Base-by-base conservation (phyloP, 768 basidiomycete genomes). In the Scleroderma bovista region DNA sequence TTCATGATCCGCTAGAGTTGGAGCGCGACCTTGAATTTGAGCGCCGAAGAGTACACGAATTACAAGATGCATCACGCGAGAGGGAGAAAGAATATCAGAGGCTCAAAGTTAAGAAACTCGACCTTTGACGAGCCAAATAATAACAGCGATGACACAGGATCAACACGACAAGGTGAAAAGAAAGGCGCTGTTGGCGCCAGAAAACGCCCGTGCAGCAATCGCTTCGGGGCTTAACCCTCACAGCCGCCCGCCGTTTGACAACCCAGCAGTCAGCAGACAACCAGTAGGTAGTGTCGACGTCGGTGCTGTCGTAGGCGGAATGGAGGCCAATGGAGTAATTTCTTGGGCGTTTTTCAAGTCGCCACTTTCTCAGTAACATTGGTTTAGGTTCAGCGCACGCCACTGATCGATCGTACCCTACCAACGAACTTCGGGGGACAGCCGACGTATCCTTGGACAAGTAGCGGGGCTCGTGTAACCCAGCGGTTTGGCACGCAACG, bases 71-170 rank as follows among this genome's bases (percentile, higher is more conserved):
- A 2, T 74, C 84, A 2, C 77, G 81, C 57, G 88, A 91, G 59
- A 76, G 83, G 57, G 90, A 92, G 53, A 90, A 86, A 59, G 91
- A 92, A 59, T 93, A 92, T 60, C 86, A 87, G 49, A 91, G 88
- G 61, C 77, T 93, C 36, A 93, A 92, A 75, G 90, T 80, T 24
- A 26, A 46, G 24, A 47, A 29, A 7, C 42, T 33, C 1, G 41
- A 16, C 36, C 32, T 32, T 36, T 13, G 13, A 47, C 0, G 16
- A 41, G n/a, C 23, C 41, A 26, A 23, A 23, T 32, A 19, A 39
- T 17, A 34, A 40, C 47, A 24, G 47, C n/a, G 46, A 9, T 46
- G 39, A 33, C 42, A 24, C 50, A 91, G 89, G 71, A 70, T 37
- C 86, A 89, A 57, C 79, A 85, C 52, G 90, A 93, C 62, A 89